Evolutionary conservation across 2,329 filamentous ascomycete species (phyloP).

Genomic region (Xylaria sp.): DNA sequence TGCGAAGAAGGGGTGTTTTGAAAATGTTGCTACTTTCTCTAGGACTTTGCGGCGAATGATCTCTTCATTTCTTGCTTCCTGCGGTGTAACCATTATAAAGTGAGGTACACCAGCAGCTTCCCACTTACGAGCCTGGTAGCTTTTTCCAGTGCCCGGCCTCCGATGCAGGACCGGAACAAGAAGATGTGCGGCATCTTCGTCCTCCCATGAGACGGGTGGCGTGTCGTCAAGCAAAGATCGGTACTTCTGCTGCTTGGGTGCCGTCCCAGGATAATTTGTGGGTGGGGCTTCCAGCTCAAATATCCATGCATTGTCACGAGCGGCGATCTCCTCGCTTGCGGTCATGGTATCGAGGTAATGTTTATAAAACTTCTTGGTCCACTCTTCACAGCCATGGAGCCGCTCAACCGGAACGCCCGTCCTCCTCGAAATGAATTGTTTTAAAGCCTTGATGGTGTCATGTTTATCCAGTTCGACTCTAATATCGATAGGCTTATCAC

Average conservation of each 20-base stretch:
- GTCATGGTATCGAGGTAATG: slow-evolving; percentile 76
- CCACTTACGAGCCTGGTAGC: slow-evolving; percentile 52
- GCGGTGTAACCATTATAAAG: slow-evolving; percentile 79
- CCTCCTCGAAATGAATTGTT: slow-evolving; percentile 75
- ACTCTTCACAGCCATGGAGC: slow-evolving; percentile 85
- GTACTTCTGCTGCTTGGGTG: slow-evolving; percentile 56
- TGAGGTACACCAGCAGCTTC: slow-evolving; percentile 58
- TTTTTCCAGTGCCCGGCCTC: slow-evolving; percentile 50
- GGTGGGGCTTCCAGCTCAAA: slow-evolving; percentile 82
- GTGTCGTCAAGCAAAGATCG: slow-evolving; percentile 63
- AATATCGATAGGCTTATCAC: slow-evolving; percentile 75
- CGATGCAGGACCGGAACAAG: slow-evolving; percentile 79
- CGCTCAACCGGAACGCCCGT: slow-evolving; percentile 72
- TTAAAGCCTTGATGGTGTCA: slow-evolving; percentile 74
- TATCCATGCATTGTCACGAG: slow-evolving; percentile 74
- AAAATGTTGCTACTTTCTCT: slow-evolving; percentile 78
- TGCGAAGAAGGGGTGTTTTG: slow-evolving; percentile 73
- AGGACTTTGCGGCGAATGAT: slow-evolving; percentile 83
- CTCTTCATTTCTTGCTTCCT: slow-evolving; percentile 76
- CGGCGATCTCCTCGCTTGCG: slow-evolving; percentile 77
- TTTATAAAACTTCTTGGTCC: slow-evolving; percentile 86
- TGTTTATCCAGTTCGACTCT: slow-evolving; percentile 85
- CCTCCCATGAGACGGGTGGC: slow-evolving; percentile 59
- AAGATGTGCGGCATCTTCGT: slow-evolving; percentile 71
- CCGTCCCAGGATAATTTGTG: slow-evolving; percentile 75